These are phyloP conservation scores for Neofusicoccum cordaticola DNA, from an alignment of 2,329 filamentous ascomycete genomes.

Conservation along the genomic window DNA sequence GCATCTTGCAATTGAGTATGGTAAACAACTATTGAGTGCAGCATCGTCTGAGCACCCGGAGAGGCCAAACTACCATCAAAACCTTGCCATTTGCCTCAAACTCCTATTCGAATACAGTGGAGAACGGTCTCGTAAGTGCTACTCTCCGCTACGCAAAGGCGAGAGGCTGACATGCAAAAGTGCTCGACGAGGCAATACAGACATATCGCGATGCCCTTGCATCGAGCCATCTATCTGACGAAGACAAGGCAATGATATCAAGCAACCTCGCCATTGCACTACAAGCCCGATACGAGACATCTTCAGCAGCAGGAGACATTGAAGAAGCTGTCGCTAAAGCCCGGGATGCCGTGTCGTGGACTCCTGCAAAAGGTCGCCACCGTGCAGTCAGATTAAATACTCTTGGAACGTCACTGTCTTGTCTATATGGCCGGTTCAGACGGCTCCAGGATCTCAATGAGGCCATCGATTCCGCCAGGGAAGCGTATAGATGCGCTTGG, in stretches of 20 bases:
- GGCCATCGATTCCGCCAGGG: constrained; percentile 13
- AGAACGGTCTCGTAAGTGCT: not conserved
- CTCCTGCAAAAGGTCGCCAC: not conserved
- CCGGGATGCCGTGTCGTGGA: not conserved
- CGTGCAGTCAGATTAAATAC: not conserved
- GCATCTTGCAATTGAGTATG: not conserved
- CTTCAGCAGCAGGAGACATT: not conserved
- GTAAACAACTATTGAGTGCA: not conserved
- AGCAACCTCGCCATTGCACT: not conserved
- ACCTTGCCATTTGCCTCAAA: not conserved
- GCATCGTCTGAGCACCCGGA: not conserved
- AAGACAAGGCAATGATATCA: not conserved
- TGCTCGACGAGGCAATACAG: not conserved
- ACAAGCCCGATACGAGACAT: not conserved
- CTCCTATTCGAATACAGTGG: not conserved
- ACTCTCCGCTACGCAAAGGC: not conserved
- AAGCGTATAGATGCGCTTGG: not conserved
- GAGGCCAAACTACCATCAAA: not conserved
- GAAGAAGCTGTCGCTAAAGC: constrained; percentile 9
- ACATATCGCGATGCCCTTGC: not conserved
- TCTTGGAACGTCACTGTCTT: not conserved
- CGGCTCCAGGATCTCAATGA: constrained; percentile 8
- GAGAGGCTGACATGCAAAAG: not conserved
- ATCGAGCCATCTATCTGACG: not conserved
- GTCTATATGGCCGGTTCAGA: not conserved